Base-by-base conservation (phyloP, 116 monocot species). In the Cymodocea nodosa region DNA sequence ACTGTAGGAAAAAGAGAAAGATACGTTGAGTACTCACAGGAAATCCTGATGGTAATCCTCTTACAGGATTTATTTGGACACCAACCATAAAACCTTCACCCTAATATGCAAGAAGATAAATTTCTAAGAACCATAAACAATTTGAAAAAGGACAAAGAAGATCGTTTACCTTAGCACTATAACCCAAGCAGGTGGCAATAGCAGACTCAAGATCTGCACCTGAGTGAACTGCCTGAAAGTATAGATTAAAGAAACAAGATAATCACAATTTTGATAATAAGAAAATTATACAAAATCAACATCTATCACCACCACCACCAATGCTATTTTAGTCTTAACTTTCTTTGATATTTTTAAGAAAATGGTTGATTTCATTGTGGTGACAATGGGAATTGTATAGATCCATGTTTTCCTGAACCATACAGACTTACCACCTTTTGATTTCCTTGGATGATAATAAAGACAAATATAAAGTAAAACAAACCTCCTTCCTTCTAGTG, bases 71-170 rank as follows among this genome's bases (percentile, higher is more conserved):
- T 66, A 99, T 92, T 70, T 86, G 76, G 66, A 92, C 92, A 22
- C 98, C 98, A 52, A 99, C 98, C 98, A 99, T 99, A 72, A 99
- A 99, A 54, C 89, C 98, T 86, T 99, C 51, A 53, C 98, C 77
- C 81, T 81, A 51, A 66, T 56, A 37, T 4, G 66, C 22, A 62
- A 50, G 35, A 36, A 66, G 19, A 62, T 71, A 20, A 71, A 20
- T 18, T 36, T 35, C 5, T 17, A 56, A 64, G n/a, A 63, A 65
- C 36, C 2, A 63, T 17, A 60, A 55, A 16, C 22, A 68, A 68
- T 54, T 50, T 65, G 48, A 2, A 7, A 12, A 20, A 5, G 39
- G 23, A 15, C 9, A 4, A 15, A 59, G 16, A 58, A 57, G 15
- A 73, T 58, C 71, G 23, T 34, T 54, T 71, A 99, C 98, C 98